Evolutionary conservation across 805 yeast species (phyloP), one percentile per base, ranked within the genome.

Genomic region (Kuraishia cidri): DNA sequence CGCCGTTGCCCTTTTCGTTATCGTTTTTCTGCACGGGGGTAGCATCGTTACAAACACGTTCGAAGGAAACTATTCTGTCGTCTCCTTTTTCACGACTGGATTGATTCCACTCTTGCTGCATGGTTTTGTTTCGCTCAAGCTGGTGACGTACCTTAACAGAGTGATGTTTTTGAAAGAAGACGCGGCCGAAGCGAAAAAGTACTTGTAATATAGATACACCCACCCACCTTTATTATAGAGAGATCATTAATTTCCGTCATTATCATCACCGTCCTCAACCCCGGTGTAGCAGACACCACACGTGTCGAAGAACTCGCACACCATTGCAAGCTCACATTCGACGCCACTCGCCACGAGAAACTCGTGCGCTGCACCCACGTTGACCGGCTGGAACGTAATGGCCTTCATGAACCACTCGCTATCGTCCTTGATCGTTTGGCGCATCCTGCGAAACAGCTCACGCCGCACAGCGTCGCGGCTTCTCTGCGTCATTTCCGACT

Each of bases 251-350:
- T 19, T 27, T 11, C 9, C 24, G 12, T 6, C 19, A 14, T 11
- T 2, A 27, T 19, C 15, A 27, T 30, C 15, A 10, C 26, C 27
- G 27, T 15, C 18, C 16, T 14, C 27, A 17, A 17, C 11, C 14
- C 23, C 33, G 19, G 33, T 30, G 28, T 23, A 30, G 26, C 33
- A 30, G 15, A 30, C 19, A 12, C 33, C 20, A 8, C 20, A 15
- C 7, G 15, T 15, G n/a, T 30, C 33, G 26, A 30, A 13, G 20
- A 30, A 30, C 19, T 24, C 14, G 12, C 20, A n/a, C 16, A 30
- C 13, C 14, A 15, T 20, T 16, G n/a, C 22, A 21, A 22, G 21
- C 11, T 24, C 27, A 10, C 7, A 3, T 6, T 15, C 30, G 6
- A 8, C 11, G 7, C 30, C 30, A 7, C 18, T 16, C 16, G 14